phyloP scores from a whole-genome alignment of 1,284 basidiomycete genomes.

The Tylopilus orsonianus region DNA sequence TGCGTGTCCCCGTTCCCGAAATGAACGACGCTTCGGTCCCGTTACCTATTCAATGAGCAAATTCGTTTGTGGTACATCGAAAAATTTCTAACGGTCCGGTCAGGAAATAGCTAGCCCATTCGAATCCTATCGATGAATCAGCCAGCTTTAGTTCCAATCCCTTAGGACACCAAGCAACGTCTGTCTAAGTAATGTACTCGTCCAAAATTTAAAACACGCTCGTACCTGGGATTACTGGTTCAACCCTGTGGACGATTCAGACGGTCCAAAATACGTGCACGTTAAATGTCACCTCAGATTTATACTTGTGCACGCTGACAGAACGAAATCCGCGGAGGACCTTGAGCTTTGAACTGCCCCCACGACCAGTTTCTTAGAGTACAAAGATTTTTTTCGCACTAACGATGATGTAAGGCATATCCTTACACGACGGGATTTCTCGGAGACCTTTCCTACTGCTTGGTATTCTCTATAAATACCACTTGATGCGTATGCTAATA shows the following conservation, averaged over 20 bases:
- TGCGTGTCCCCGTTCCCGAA: constrained; percentile 13
- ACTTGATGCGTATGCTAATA: too few species aligned
- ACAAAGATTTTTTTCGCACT: background rate
- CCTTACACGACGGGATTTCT: too few species aligned
- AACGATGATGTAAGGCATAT: background rate
- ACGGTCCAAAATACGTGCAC: background rate
- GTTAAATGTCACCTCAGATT: background rate
- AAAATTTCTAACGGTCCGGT: background rate
- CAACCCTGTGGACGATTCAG: background rate
- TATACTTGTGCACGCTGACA: background rate
- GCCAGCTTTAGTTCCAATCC: too few species aligned
- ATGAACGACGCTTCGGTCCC: constrained; percentile 21
- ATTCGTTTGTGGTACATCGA: background rate
- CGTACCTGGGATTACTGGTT: background rate
- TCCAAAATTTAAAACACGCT: background rate
- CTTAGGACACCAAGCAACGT: too few species aligned
- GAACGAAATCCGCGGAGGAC: background rate
- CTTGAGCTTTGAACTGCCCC: background rate
- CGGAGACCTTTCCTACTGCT: too few species aligned
- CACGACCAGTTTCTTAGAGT: background rate
- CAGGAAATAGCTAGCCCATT: background rate
- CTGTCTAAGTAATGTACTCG: background rate
- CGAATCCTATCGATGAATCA: background rate
- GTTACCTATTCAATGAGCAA: background rate
- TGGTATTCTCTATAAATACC: too few species aligned